Evolutionary conservation across 805 yeast genomes (phyloP).

Genomic region (Starmerella powellii): DNA sequence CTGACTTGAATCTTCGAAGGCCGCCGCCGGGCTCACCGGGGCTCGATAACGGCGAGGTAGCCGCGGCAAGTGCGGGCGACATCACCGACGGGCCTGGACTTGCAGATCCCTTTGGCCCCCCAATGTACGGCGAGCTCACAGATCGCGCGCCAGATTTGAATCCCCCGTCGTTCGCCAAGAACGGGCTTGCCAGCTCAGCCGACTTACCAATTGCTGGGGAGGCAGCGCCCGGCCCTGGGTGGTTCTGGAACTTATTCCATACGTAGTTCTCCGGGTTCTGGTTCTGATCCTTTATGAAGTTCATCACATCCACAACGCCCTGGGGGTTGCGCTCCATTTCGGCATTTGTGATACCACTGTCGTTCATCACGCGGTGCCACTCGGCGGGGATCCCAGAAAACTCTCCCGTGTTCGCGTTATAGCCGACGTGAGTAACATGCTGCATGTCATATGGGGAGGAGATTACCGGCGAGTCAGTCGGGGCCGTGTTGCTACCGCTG

Average conservation of each 20-base stretch:
- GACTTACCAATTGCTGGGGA: not conserved
- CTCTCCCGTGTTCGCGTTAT: slow-evolving; percentile 70
- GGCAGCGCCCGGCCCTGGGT: too few relatives aligned
- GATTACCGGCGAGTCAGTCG: slow-evolving; percentile 32
- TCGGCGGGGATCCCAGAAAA: slow-evolving; percentile 87
- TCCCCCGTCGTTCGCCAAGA: slow-evolving; percentile 1
- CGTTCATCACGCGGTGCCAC: slow-evolving; percentile 75
- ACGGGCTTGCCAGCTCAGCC: slow-evolving; percentile 14
- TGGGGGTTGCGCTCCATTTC: slow-evolving; percentile 90
- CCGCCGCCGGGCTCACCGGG: not conserved
- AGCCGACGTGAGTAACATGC: slow-evolving; percentile 91
- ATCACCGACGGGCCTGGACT: not conserved
- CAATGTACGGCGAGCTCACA: slow-evolving; percentile 11
- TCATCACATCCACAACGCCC: slow-evolving; percentile 84
- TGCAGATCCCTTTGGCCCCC: not conserved
- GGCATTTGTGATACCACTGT: slow-evolving; percentile 73
- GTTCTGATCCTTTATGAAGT: slow-evolving; percentile 41
- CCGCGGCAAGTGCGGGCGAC: not conserved
- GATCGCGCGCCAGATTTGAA: slow-evolving; percentile 7
- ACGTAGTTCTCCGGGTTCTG: slow-evolving; percentile 20
- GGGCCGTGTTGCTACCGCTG: not conserved
- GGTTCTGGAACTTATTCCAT: slow-evolving; percentile 21
- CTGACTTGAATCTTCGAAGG: slow-evolving; percentile 7
- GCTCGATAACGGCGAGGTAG: not conserved
- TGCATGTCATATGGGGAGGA: slow-evolving; percentile 87